Conservation (phyloP, 148 eudicot genomes). For the Dysphania ambrosioides region DNA sequence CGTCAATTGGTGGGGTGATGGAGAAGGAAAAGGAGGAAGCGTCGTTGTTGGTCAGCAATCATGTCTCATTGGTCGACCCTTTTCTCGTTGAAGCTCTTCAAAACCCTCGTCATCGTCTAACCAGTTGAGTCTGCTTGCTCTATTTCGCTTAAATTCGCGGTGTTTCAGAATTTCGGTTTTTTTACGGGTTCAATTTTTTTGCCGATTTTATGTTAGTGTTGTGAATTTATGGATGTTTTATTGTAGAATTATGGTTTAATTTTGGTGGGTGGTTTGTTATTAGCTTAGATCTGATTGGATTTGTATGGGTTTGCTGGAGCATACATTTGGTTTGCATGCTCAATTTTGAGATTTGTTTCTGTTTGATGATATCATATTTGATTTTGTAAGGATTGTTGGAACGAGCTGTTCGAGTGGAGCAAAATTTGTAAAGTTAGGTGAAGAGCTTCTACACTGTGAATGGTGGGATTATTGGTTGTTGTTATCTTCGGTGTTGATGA, state of each 20-base stretch:
- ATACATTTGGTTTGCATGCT: neutral
- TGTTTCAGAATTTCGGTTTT: neutral
- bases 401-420: neutral
- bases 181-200: neutral
- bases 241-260: neutral
- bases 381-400: conserved; percentile 4
- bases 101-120: conserved; percentile 90
- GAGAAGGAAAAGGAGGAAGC: conserved; percentile 27
- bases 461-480: neutral
- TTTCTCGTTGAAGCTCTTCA: conserved; percentile 90
- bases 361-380: neutral
- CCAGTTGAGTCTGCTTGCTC: conserved; percentile 45
- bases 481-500: neutral
- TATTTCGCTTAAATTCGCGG: neutral
- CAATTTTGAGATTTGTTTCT: neutral
- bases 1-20: conserved; percentile 29
- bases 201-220: neutral
- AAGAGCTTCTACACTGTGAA: neutral
- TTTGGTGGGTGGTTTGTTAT: conserved; percentile 1
- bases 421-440: neutral
- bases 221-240: conserved; percentile 5
- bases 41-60: neutral
- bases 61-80: conserved; percentile 58
- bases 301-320: conserved; percentile 6
- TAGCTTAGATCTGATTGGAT: conserved; percentile 22